Evolutionary conservation across 352 stramenopile species (phyloP), one percentile per base, ranked within the genome.

Genomic region (Pythium inflatum): DNA sequence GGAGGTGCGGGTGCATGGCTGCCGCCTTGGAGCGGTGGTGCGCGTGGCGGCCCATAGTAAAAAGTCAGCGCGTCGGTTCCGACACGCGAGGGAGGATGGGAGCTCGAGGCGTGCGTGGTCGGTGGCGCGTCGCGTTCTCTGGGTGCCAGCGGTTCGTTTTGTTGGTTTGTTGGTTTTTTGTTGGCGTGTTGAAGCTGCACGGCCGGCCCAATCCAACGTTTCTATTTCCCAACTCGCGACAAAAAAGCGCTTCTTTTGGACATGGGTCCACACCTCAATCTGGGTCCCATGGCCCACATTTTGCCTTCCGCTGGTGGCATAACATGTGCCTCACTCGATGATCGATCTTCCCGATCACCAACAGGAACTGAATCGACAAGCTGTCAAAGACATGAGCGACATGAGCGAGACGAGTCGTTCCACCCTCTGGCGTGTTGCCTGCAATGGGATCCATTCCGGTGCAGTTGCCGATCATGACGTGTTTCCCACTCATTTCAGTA

Each of bases 1-100:
- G 77, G 63, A 74, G 22, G 48, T 83, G 77, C 50, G 56, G 55
- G 40, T 51, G 56, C 25, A 74, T 41, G 36, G 48, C 50, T 20
- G 94, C 90, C 40, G 95, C 90, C 53, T 83, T 58, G 53, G 99
- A 69, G 94, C 93, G 34, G 18, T 61, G 48, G 56, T 66, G 65
- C 8, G 53, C 53, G 58, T 56, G 43, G 58, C 65, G 56, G 6
- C 36, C 58, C 65, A 72, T 72, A 28, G 25, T 13, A 28, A 22
- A 9, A 18, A 28, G 24, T 12, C 24, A 13, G 22, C 34, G 9
- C n/a, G n/a, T n/a, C n/a, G n/a, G n/a, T n/a, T n/a, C n/a, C n/a
- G 33, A n/a, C 8, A 22, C 9, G 25, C 25, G 12, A 27, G n/a
- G 30, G 56, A 46, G 53, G 34, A 24, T 0, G 16, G 14, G 30